These are phyloP conservation scores for Hymenochaete sp. DNA, from an alignment of 1,284 basidiomycete species.

Conservation along the genomic window DNA sequence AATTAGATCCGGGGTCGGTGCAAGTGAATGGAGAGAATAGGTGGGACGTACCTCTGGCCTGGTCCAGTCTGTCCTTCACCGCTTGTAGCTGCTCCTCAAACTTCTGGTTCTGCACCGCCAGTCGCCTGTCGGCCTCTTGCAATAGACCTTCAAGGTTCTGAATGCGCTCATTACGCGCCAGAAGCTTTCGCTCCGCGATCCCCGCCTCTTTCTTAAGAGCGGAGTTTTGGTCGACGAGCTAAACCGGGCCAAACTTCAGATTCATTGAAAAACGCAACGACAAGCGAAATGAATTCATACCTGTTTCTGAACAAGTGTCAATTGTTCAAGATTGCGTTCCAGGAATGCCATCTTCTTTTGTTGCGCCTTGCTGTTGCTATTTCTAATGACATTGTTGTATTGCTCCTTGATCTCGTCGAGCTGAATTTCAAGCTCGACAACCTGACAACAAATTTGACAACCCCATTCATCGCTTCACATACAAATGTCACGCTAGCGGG, in stretches of 20 bases:
- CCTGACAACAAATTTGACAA: slow-evolving; percentile 51
- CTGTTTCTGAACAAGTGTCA: slow-evolving; percentile 96
- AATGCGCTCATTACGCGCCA: slow-evolving; percentile 96
- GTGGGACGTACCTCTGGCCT: slow-evolving; percentile 69
- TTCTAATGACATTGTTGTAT: slow-evolving; percentile 97
- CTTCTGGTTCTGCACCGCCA: slow-evolving; percentile 89
- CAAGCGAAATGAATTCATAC: slow-evolving; percentile 29
- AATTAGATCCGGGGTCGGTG: background rate
- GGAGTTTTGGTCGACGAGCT: slow-evolving; percentile 99
- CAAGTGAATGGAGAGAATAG: slow-evolving; percentile 1
- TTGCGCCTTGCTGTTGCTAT: slow-evolving; percentile 96
- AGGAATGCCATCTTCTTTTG: slow-evolving; percentile 99
- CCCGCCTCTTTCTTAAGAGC: slow-evolving; percentile 96
- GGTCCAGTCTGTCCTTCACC: slow-evolving; percentile 86
- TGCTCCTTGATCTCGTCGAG: slow-evolving; percentile 98
- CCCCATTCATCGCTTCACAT: background rate
- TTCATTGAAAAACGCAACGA: slow-evolving; percentile 17
- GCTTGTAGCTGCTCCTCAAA: slow-evolving; percentile 89
- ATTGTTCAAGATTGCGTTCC: slow-evolving; percentile 93
- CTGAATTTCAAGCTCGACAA: slow-evolving; percentile 98
- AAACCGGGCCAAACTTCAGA: slow-evolving; percentile 18
- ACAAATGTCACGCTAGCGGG: background rate
- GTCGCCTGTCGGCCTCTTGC: slow-evolving; percentile 87
- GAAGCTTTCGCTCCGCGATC: slow-evolving; percentile 91
- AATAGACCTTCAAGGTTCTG: slow-evolving; percentile 88